phyloP scores from a whole-genome alignment of 768 basidiomycete genomes.

The Leccinum fibrillosum region DNA sequence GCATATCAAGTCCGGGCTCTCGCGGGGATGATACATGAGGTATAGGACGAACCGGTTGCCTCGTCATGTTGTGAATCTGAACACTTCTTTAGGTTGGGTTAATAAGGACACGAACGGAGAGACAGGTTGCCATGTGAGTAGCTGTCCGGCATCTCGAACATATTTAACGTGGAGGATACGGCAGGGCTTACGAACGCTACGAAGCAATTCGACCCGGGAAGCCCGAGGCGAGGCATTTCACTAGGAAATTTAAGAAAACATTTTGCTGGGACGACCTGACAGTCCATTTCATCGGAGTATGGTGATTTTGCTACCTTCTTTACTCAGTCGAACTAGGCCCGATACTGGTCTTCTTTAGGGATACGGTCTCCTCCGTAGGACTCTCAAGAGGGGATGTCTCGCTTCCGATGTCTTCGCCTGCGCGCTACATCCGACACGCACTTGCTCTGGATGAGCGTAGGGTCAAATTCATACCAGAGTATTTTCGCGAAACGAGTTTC shows the following conservation, averaged over 20 bases:
- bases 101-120: neutral
- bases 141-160: neutral
- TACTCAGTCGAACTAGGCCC: neutral
- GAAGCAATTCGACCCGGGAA: neutral
- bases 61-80: neutral
- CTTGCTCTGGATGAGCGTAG: neutral
- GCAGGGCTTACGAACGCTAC: neutral
- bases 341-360: constrained; percentile 31
- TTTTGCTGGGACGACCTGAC: neutral
- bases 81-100: neutral
- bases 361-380: constrained; percentile 61
- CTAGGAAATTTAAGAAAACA: neutral
- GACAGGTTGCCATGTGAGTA: neutral
- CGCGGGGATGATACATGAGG: neutral
- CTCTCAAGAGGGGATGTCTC: constrained; percentile 39
- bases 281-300: constrained; percentile 41
- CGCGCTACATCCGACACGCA: constrained; percentile 13
- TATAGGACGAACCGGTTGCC: neutral
- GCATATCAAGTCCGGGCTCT: constrained; percentile 1
- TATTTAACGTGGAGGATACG: neutral
- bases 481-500: constrained; percentile 19
- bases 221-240: neutral
- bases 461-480: neutral
- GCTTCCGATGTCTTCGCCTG: constrained; percentile 52
- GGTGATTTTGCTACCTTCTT: constrained; percentile 24